Conservation (phyloP, 179 eudicot genomes). For the Actinidia polygama region DNA sequence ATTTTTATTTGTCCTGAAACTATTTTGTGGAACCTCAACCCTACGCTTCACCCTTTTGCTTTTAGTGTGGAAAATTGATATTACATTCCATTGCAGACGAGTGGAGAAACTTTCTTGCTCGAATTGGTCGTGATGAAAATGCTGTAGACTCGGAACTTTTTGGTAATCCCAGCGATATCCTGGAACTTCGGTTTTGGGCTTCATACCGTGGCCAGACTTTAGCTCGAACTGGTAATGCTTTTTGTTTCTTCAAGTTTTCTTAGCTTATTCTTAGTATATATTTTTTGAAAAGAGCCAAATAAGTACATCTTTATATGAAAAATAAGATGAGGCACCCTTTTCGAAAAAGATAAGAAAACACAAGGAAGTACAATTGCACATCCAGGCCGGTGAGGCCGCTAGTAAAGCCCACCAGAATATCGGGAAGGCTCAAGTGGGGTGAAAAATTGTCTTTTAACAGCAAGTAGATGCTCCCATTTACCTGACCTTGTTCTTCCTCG, state of each 20-base stretch:
- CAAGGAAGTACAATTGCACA: neutral
- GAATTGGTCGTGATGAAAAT: constrained; percentile 93
- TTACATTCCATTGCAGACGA: constrained; percentile 60
- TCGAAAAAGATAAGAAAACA: neutral
- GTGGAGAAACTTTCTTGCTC: constrained; percentile 95
- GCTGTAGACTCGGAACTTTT: constrained; percentile 75
- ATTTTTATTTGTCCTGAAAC: neutral
- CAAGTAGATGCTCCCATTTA: neutral
- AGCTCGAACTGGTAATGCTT: constrained; percentile 84
- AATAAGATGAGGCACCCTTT: neutral
- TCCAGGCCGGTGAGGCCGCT: neutral
- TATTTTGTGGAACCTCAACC: neutral
- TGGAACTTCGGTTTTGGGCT: constrained; percentile 97
- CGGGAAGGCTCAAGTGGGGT: neutral
- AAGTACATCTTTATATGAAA: neutral
- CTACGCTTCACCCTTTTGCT: neutral
- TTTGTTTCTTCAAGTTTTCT: neutral
- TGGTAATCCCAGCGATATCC: constrained; percentile 73
- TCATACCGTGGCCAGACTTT: constrained; percentile 96
- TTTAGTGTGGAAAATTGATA: constrained; percentile 9
- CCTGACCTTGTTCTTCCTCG: neutral
- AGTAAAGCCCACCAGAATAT: neutral
- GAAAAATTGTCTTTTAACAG: neutral
- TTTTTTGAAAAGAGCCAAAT: neutral
- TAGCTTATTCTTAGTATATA: neutral